Conservation (phyloP, 768 basidiomycete species). For the Agaricus sinodeliciosus region DNA sequence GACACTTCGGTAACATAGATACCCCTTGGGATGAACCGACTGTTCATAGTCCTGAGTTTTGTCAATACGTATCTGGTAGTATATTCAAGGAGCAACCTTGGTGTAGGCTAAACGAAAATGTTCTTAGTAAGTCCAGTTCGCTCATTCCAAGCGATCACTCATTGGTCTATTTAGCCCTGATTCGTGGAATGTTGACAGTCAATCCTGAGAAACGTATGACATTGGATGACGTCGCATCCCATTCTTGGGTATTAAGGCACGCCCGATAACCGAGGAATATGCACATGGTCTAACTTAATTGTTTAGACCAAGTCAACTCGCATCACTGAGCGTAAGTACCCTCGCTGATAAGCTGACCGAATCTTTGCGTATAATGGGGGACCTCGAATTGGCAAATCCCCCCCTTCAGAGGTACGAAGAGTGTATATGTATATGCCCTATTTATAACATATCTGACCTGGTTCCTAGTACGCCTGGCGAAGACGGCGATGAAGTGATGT, state of each 20-base stretch:
- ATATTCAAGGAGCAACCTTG: constrained; percentile 77
- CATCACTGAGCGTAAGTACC: constrained; percentile 37
- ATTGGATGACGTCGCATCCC: constrained; percentile 38
- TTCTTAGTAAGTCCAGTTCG: constrained; percentile 47
- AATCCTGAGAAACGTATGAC: constrained; percentile 65
- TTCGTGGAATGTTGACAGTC: constrained; percentile 66
- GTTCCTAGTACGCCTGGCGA: constrained; percentile 28
- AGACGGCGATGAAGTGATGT: constrained; percentile 59
- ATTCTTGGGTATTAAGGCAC: constrained; percentile 75
- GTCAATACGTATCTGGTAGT: constrained; percentile 65
- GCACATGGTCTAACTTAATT: neutral
- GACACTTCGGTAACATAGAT: constrained; percentile 29
- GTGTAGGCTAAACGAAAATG: constrained; percentile 51
- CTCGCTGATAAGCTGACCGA: constrained; percentile 70
- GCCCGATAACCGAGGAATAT: constrained; percentile 6
- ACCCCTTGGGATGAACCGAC: constrained; percentile 99
- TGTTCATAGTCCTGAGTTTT: constrained; percentile 66
- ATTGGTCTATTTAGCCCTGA: constrained; percentile 43
- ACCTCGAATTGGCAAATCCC: constrained; percentile 67
- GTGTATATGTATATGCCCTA: neutral
- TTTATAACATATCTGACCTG: too few relatives aligned
- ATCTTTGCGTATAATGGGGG: constrained; percentile 61
- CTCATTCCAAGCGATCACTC: neutral
- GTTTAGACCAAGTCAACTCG: constrained; percentile 64
- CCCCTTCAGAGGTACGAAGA: constrained; percentile 25